Conservation (phyloP, 768 basidiomycete species). For the Tremella fuciformis region DNA sequence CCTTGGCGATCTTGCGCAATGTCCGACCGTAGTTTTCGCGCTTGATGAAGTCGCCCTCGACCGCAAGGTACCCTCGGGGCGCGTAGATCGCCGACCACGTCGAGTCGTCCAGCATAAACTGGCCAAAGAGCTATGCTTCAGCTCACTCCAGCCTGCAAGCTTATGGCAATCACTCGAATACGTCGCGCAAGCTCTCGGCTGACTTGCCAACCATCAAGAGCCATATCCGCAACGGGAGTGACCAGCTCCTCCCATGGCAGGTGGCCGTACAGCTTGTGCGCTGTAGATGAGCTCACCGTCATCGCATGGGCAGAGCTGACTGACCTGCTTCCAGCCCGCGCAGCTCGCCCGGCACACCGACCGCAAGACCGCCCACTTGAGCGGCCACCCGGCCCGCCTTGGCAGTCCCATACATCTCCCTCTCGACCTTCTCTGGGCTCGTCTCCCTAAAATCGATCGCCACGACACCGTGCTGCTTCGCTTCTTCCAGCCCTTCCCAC, state of each 20-base stretch:
- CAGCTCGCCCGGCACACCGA: constrained; percentile 90
- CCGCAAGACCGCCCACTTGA: constrained; percentile 71
- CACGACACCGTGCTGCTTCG: constrained; percentile 23
- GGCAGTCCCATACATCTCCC: constrained; percentile 67
- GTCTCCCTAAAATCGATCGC: constrained; percentile 83
- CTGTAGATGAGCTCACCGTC: constrained; percentile 40
- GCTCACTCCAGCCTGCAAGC: neutral
- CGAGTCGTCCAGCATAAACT: constrained; percentile 53
- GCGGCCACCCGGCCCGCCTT: constrained; percentile 57
- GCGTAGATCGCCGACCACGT: constrained; percentile 85
- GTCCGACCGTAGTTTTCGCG: constrained; percentile 75
- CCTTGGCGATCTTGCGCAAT: constrained; percentile 66
- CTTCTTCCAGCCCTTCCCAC: constrained; percentile 7
- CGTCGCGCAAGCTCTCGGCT: constrained; percentile 71
- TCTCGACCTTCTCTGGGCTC: constrained; percentile 69
- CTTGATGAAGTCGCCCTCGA: constrained; percentile 70
- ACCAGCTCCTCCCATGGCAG: constrained; percentile 76
- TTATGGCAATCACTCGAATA: constrained; percentile 59
- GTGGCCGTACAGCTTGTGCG: constrained; percentile 75
- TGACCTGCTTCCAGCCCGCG: constrained; percentile 69
- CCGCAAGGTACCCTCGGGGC: constrained; percentile 66
- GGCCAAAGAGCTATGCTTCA: constrained; percentile 15
- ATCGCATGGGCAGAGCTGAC: constrained; percentile 10
- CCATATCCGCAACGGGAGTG: constrained; percentile 69
- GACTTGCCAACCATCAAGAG: constrained; percentile 71